These are phyloP conservation scores for Talaromyces ruber DNA, from an alignment of 495 filamentous ascomycete genomes.

Conservation along the genomic window DNA sequence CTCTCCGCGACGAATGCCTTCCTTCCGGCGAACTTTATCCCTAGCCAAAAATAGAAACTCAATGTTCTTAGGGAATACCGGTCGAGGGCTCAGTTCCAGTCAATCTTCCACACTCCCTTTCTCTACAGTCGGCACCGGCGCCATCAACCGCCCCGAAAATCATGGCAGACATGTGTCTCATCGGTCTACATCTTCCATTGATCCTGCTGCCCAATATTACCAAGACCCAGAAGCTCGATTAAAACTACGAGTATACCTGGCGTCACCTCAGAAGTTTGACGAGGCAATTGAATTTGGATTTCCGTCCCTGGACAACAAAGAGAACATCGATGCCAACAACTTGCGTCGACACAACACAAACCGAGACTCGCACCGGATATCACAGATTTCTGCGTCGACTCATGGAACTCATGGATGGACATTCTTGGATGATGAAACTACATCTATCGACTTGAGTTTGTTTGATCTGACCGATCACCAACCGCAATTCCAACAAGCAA, in stretches of 20 bases:
- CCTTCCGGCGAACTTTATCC: slow-evolving; percentile 43
- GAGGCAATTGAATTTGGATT: slow-evolving; percentile 93
- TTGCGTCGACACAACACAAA: neutral
- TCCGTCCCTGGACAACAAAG: slow-evolving; percentile 47
- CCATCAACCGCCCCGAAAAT: neutral
- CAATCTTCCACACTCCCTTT: slow-evolving; percentile 10
- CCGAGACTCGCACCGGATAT: slow-evolving; percentile 3
- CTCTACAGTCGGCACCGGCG: slow-evolving; percentile 5
- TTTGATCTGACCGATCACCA: neutral
- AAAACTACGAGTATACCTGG: slow-evolving; percentile 79
- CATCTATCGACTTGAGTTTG: slow-evolving; percentile 12
- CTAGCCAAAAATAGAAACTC: slow-evolving; percentile 20
- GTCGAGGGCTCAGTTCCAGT: slow-evolving; percentile 11
- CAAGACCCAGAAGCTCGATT: slow-evolving; percentile 84
- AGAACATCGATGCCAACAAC: slow-evolving; percentile 9
- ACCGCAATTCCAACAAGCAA: neutral
- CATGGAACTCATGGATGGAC: slow-evolving; percentile 14
- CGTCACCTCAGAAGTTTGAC: slow-evolving; percentile 91
- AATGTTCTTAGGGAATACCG: slow-evolving; percentile 7
- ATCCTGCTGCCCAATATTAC: slow-evolving; percentile 72
- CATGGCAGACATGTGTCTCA: slow-evolving; percentile 24
- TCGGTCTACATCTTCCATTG: slow-evolving; percentile 49
- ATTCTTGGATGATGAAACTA: slow-evolving; percentile 39
- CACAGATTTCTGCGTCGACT: slow-evolving; percentile 4
- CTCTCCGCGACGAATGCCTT: slow-evolving; percentile 20